Percentiles rank a stretch among this genome's conserved stretches.
Conservation (phyloP, 768 basidiomycete species). For the Hygrophorus pudorinus region DNA sequence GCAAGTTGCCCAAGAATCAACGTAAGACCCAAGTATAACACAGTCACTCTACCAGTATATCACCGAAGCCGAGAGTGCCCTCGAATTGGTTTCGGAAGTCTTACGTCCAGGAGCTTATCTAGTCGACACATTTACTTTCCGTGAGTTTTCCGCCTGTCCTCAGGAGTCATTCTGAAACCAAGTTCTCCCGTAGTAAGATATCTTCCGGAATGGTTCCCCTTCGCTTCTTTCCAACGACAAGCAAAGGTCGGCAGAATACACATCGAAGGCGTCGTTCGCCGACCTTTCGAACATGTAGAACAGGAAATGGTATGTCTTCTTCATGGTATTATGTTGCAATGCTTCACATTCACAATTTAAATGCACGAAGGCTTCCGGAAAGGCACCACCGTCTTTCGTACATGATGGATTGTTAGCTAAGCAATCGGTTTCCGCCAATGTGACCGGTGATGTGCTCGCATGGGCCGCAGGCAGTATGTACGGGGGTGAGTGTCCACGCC, state of each 20-base stretch:
- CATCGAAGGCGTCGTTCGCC: constrained; percentile 19
- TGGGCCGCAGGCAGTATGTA: background rate
- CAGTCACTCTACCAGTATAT: too few relatives aligned
- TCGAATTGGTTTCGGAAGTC: constrained; percentile 13
- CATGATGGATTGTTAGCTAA: background rate
- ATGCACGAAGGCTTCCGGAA: background rate
- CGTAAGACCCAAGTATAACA: too few relatives aligned
- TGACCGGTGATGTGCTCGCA: background rate
- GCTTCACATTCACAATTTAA: background rate
- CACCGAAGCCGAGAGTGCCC: too few relatives aligned
- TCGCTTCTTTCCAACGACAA: constrained; percentile 27
- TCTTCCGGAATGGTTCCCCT: constrained; percentile 32
- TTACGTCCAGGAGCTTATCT: constrained; percentile 32
- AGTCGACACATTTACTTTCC: constrained; percentile 31
- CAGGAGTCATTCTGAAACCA: background rate
- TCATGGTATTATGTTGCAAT: background rate
- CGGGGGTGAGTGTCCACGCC: background rate
- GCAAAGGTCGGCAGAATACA: constrained; percentile 22
- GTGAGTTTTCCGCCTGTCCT: constrained; percentile 15
- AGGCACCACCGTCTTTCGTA: constrained; percentile 2
- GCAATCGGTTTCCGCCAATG: too few relatives aligned
- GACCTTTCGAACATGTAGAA: constrained; percentile 23
- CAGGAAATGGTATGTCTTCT: constrained; percentile 14
- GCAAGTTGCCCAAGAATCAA: too few relatives aligned
- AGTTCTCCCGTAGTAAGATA: constrained; percentile 18